Conservation (phyloP, 2,329 filamentous ascomycete genomes). For the Penicillium sp. region DNA sequence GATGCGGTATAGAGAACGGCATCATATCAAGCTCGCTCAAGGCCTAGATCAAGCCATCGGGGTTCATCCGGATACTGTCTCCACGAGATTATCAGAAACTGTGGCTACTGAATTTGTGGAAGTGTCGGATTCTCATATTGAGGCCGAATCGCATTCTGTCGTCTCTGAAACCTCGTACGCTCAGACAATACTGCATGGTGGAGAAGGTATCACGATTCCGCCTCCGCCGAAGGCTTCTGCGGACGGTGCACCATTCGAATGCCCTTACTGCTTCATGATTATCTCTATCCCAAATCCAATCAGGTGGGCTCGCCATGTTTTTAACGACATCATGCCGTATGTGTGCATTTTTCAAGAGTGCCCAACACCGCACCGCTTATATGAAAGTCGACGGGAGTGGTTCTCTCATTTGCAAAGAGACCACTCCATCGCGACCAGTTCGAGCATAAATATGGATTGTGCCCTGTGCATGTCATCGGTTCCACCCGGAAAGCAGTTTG, state of each 20-base stretch:
- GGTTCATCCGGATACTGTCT: not conserved
- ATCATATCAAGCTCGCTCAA: conserved; percentile 35
- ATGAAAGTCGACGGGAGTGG: conserved; percentile 2
- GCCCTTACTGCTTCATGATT: conserved; percentile 44
- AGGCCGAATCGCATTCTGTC: not conserved
- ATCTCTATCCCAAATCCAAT: conserved; percentile 26
- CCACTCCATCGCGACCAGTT: not conserved
- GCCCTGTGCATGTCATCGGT: conserved; percentile 4
- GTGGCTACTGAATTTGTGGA: not conserved
- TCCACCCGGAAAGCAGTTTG: not conserved
- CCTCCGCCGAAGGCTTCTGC: conserved; percentile 27
- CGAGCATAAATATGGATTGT: not conserved
- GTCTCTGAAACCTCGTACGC: not conserved
- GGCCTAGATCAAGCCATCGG: conserved; percentile 25
- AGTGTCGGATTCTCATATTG: not conserved
- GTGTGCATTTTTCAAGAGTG: conserved; percentile 35
- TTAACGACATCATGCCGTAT: conserved; percentile 43
- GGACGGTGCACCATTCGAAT: conserved; percentile 36
- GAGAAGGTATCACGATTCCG: conserved; percentile 22
- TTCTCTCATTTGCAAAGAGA: not conserved
- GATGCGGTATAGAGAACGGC: conserved; percentile 41
- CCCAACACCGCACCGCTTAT: not conserved
- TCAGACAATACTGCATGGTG: not conserved
- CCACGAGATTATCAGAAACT: conserved; percentile 1
- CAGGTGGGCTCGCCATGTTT: conserved; percentile 44